Evolutionary conservation across 345 rosid genomes (phyloP), one percentile per base, ranked within the genome.

Genomic region (Crucihimalaya himalaica): DNA sequence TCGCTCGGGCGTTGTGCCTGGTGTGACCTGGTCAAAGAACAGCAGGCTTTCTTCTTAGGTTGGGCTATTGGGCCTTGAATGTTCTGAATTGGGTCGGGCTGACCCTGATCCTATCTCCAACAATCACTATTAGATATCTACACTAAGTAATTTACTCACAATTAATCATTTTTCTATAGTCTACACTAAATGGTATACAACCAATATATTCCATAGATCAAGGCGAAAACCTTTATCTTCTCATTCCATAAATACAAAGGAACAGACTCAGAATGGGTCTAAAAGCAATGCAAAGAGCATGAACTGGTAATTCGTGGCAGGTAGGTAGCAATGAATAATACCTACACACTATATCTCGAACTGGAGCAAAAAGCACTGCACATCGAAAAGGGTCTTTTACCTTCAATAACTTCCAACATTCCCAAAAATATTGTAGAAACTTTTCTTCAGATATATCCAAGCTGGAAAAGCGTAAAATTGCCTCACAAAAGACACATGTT

Each of bases 401-500:
- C 97, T 83, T 88, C 72, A 90, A 78, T 56, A 63, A 73, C 73
- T 80, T 83, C 93, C 93, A 93, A 75, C 97, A 90, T 72, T 87
- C 86, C 98, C 98, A 93, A 77, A 93, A 93, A 72, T 93, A 84
- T 56, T 63, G 73, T 27, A 93, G 79, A 83, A 93, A 93, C 66
- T 90, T 93, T 40, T 87, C 98, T 81, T 88, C 88, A 18, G 93
- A 83, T 79, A 93, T 83, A 39, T 93, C 93, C 85, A 86, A 74
- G 68, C 97, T 93, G 83, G 35, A 78, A 72, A 81, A 66, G 59
- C 28, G 86, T 78, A 93, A 81, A 67, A 93, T 88, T 70, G 97
- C 86, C 81, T 90, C 98, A 69, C 81, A 83, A 67, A 93, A 88
- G 60, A 93, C 82, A 79, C 98, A 93, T n/a, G 97, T 93, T 39